These are phyloP conservation scores for Salinomyces thailandicus DNA, from an alignment of 2,329 filamentous ascomycete species.

Conservation along the genomic window DNA sequence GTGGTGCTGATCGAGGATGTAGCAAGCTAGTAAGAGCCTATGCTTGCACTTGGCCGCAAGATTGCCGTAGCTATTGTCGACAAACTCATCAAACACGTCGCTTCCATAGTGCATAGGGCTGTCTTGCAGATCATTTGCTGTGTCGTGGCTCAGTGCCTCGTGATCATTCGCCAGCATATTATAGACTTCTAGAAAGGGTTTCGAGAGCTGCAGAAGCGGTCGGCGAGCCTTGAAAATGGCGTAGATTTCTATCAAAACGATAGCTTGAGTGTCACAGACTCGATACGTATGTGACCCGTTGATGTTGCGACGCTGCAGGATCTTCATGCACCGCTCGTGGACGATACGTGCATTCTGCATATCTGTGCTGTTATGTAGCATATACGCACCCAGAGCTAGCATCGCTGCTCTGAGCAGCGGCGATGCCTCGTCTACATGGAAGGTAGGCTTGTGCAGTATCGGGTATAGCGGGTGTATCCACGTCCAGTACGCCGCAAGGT, in stretches of 20 bases:
- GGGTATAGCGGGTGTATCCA: conserved; percentile 36
- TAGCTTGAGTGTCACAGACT: conserved; percentile 34
- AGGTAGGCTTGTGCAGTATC: conserved; percentile 33
- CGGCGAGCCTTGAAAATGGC: conserved; percentile 34
- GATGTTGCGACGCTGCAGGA: conserved; percentile 24
- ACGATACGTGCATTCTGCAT: conserved; percentile 28
- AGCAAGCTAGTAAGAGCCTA: conserved; percentile 33
- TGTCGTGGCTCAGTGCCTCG: not conserved
- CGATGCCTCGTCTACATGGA: conserved; percentile 25
- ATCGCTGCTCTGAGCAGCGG: conserved; percentile 37
- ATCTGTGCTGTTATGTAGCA: conserved; percentile 22
- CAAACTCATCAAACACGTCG: not conserved
- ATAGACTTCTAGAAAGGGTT: conserved; percentile 30
- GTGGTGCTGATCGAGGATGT: conserved; percentile 33
- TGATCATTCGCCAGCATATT: conserved; percentile 11
- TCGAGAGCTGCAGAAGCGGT: conserved; percentile 27
- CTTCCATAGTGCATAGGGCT: conserved; percentile 1
- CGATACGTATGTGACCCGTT: conserved; percentile 14
- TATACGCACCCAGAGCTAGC: conserved; percentile 34
- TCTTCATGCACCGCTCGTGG: conserved; percentile 33
- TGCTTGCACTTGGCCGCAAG: conserved; percentile 10
- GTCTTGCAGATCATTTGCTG: not conserved
- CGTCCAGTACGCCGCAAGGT: conserved; percentile 37
- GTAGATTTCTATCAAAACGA: conserved; percentile 34
- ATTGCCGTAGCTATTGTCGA: not conserved